phyloP scores from a whole-genome alignment of 306 rosid genomes.

The Glycyrrhiza uralensis region DNA sequence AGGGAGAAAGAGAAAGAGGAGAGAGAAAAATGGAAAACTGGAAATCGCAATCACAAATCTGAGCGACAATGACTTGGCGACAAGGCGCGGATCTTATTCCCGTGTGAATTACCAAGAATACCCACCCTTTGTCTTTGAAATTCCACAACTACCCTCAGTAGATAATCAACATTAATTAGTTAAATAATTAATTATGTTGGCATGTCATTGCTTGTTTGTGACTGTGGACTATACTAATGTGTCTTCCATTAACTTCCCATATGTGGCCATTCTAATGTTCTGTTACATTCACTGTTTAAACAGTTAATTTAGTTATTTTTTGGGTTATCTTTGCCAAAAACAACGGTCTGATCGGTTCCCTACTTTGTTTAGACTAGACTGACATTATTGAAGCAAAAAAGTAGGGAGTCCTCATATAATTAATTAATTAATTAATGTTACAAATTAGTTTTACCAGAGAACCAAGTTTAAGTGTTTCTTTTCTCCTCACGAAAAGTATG shows the following conservation, averaged over 20 bases:
- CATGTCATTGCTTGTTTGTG: background rate
- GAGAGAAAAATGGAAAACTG: background rate
- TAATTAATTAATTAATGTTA: background rate
- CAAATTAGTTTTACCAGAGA: no score
- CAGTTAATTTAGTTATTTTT: slow-evolving; percentile 29
- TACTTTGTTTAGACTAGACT: background rate
- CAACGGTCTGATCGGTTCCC: background rate
- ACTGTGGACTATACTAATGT: background rate
- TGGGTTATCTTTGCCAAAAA: background rate
- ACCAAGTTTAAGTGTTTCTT: no score
- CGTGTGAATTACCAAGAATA: slow-evolving; percentile 18
- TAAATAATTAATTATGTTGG: slow-evolving; percentile 4
- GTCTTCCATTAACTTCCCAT: background rate
- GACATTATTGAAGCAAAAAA: background rate
- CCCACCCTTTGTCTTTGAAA: background rate
- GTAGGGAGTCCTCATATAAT: background rate
- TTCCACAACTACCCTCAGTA: slow-evolving; percentile 3
- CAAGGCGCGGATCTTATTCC: slow-evolving; percentile 67
- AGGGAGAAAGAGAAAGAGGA: slow-evolving; percentile 13
- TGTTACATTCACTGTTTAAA: background rate
- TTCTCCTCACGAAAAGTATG: no score
- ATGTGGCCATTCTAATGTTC: background rate
- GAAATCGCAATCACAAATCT: slow-evolving; percentile 83
- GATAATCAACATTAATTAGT: slow-evolving; percentile 9
- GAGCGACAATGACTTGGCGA: slow-evolving; percentile 66